Base-by-base conservation (phyloP, 257 asterid species). In the Nicotiana attenuata region DNA sequence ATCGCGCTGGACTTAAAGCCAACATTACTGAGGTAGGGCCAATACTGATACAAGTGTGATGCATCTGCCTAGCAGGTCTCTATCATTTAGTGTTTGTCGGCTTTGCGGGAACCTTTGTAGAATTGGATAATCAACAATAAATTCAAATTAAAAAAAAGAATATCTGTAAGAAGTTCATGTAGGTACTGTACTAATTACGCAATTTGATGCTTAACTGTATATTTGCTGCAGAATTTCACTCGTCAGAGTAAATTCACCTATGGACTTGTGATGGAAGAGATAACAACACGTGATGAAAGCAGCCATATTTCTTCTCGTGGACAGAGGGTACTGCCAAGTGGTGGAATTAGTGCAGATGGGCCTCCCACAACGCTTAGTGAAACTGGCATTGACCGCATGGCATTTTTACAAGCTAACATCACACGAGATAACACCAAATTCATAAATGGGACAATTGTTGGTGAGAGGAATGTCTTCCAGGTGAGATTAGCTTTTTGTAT, bases 361-460 rank as follows among this genome's bases (percentile, higher is more conserved):
- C 99, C 99, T 73, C 98, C 99, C 29, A 96, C 99, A 52, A 96
- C 99, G 26, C 97, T 96, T 80, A 96, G 99, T 81, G 99, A 98
- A 85, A 94, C 97, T 64, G 98, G 99, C 84, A 91, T 93, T 71
- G 99, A 96, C 83, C 97, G 89, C 11, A 87, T 96, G 98, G 98
- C 91, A 73, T 93, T 94, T 88, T 85, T 90, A 81, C 99, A 96
- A 88, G 95, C 97, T 73, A 96, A 94, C 86, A 92, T 96, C 84
- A 94, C 99, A 17, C 89, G 97, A n/a, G 99, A 96, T 90, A 94
- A 92, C 87, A 96, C 99, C 68, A 93, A 88, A 85, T 96, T 93
- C 65, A 64, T 96, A 41, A 96, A 94, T 87, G 98, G 99, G 82
- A 92, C 99, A 81, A 91, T 92, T 80, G 97, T 96, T 85, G 99